These are phyloP conservation scores for Hebeloma cylindrosporum DNA, from an alignment of 768 basidiomycete genomes.

Conservation along the genomic window DNA sequence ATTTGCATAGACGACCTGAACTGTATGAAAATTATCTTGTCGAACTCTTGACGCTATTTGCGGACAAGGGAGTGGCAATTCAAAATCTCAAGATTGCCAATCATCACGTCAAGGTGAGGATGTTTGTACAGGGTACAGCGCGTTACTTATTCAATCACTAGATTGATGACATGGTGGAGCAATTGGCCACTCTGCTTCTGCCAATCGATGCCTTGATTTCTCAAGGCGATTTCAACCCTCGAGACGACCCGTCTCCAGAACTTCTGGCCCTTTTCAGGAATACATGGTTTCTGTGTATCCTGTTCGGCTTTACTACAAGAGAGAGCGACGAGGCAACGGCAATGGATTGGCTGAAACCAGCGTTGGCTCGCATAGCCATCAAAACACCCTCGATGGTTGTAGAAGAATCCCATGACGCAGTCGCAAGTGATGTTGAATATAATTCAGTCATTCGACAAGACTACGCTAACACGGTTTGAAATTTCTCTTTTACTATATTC, in stretches of 20 bases:
- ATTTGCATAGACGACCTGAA: slow-evolving; percentile 70
- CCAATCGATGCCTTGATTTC: slow-evolving; percentile 87
- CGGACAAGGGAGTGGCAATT: slow-evolving; percentile 88
- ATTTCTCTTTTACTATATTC: not conserved
- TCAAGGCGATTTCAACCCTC: slow-evolving; percentile 67
- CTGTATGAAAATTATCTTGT: slow-evolving; percentile 76
- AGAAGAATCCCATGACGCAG: slow-evolving; percentile 79
- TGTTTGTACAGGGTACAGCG: no score
- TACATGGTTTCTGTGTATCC: slow-evolving; percentile 90
- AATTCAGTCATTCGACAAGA: slow-evolving; percentile 88
- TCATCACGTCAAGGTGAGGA: slow-evolving; percentile 61
- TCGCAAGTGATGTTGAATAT: slow-evolving; percentile 88
- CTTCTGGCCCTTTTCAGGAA: slow-evolving; percentile 82
- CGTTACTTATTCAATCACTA: slow-evolving; percentile 25
- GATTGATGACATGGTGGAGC: slow-evolving; percentile 83
- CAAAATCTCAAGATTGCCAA: slow-evolving; percentile 76
- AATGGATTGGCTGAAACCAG: slow-evolving; percentile 78
- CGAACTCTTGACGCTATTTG: slow-evolving; percentile 84
- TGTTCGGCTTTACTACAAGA: slow-evolving; percentile 74
- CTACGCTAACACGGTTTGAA: slow-evolving; percentile 69
- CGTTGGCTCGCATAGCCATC: slow-evolving; percentile 74
- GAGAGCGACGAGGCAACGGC: slow-evolving; percentile 57
- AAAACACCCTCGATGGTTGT: slow-evolving; percentile 86
- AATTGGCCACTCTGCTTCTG: slow-evolving; percentile 83
- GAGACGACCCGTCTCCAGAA: slow-evolving; percentile 51